Conservation (phyloP, 2,329 filamentous ascomycete species). For the Sporothrix pallida region DNA sequence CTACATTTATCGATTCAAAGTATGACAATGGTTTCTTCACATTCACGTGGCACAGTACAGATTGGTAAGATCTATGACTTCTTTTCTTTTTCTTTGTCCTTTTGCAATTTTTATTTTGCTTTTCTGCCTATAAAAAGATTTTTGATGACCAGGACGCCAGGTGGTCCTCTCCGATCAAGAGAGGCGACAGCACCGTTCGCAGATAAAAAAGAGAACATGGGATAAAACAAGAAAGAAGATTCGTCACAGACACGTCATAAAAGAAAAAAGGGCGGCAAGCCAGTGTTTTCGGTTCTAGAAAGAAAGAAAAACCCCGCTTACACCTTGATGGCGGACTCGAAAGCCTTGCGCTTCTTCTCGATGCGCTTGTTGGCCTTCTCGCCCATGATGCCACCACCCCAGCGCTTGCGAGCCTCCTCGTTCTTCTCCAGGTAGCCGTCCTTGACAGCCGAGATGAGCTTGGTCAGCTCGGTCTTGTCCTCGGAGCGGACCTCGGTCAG, state of each 20-base stretch:
- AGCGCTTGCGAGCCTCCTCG: conserved; percentile 88
- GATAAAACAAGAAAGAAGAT: conserved; percentile 5
- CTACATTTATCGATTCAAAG: too few relatives aligned
- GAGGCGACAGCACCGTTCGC: conserved; percentile 12
- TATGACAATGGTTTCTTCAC: background rate
- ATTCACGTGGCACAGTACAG: conserved; percentile 2
- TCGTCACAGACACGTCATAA: conserved; percentile 30
- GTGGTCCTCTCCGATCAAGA: conserved; percentile 9
- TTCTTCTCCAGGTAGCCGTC: conserved; percentile 97
- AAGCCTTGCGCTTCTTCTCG: conserved; percentile 90
- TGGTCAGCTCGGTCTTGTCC: conserved; percentile 98
- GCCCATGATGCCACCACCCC: conserved; percentile 99
- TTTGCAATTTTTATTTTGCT: conserved; percentile 36
- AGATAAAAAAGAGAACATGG: background rate
- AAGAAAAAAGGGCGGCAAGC: background rate
- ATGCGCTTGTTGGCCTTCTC: conserved; percentile 83
- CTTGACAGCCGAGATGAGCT: conserved; percentile 96
- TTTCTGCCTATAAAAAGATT: conserved; percentile 29
- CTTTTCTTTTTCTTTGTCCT: conserved; percentile 31
- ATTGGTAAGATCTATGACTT: conserved; percentile 30
- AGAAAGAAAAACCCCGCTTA: conserved; percentile 56
- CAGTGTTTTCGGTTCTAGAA: too few relatives aligned
- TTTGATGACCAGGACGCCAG: conserved; percentile 35
- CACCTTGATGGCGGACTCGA: conserved; percentile 97
- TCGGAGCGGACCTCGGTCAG: conserved; percentile 95